Conservation (phyloP, 345 rosid species). For the Citrus unshiu region DNA sequence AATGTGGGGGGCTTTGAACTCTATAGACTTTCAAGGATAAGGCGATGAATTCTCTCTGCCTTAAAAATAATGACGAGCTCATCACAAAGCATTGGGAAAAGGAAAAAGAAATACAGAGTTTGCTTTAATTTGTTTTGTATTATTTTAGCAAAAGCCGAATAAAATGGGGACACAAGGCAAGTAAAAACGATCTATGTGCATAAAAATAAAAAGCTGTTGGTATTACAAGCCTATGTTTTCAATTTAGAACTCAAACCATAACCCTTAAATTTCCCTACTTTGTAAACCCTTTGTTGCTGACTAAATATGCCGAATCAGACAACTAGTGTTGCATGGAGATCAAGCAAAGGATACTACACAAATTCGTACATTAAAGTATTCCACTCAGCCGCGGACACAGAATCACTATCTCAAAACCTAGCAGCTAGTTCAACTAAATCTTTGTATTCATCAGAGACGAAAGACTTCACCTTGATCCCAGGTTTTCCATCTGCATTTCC, state of each 20-base stretch:
- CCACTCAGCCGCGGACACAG: not conserved
- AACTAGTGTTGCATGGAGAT: not conserved
- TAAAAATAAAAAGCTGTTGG: not conserved
- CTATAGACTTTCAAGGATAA: too few species aligned
- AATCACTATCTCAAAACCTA: conserved; percentile 31
- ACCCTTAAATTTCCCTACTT: not conserved
- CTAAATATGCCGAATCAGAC: not conserved
- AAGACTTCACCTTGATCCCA: conserved; percentile 72
- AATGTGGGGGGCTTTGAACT: too few species aligned
- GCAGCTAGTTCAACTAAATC: conserved; percentile 59
- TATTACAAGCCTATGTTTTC: not conserved
- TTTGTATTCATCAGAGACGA: conserved; percentile 58
- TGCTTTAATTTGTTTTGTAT: too few species aligned
- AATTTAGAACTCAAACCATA: not conserved
- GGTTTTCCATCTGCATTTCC: conserved; percentile 27
- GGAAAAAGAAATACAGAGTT: too few species aligned
- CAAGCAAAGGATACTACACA: not conserved
- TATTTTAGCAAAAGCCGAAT: too few species aligned
- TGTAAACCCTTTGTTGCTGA: not conserved
- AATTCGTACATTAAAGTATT: not conserved
- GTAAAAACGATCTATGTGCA: not conserved
- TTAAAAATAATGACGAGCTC: too few species aligned
- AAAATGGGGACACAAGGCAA: not conserved
- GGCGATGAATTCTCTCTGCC: too few species aligned
- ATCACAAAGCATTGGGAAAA: too few species aligned